Conservation (phyloP, 1,139 yeast species). For the Debaryomyces singareniensis region DNA sequence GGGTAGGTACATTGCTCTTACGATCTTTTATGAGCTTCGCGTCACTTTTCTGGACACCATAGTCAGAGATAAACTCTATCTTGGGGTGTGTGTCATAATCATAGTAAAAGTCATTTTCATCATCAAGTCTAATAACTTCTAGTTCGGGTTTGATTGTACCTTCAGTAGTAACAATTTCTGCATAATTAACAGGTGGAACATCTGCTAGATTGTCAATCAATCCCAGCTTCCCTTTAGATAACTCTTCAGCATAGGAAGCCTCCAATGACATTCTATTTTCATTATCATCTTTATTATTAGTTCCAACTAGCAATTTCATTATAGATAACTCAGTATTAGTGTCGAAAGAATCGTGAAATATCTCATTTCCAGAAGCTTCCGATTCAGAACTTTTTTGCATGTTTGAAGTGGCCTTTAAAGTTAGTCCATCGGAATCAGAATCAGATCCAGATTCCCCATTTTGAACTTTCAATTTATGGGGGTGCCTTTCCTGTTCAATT, state of each 20-base stretch:
- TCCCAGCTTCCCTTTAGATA: background rate
- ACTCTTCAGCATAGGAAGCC: background rate
- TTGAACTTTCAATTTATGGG: constrained; percentile 7
- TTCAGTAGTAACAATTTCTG: background rate
- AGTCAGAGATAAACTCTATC: constrained; percentile 6
- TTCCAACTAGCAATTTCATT: constrained; percentile 28
- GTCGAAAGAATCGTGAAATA: constrained; percentile 32
- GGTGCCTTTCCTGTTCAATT: constrained; percentile 17
- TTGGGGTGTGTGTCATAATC: constrained; percentile 4
- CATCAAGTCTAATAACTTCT: background rate
- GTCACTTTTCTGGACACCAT: constrained; percentile 4
- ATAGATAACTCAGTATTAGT: constrained; percentile 38
- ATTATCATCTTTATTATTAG: constrained; percentile 1
- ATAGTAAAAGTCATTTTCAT: constrained; percentile 1
- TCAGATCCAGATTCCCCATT: constrained; percentile 1
- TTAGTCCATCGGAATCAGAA: background rate
- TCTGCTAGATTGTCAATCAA: too few relatives aligned
- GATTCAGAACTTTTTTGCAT: constrained; percentile 7
- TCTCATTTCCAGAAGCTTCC: constrained; percentile 15
- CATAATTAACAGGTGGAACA: too few relatives aligned
- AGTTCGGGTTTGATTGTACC: background rate
- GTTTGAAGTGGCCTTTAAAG: constrained; percentile 1
- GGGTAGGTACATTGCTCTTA: background rate
- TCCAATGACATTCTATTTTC: background rate
- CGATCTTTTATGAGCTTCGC: constrained; percentile 3